A percentile compares a stretch with the other conserved stretches of the same genome.
These are phyloP conservation scores for Sugiyamaella pinicola DNA, from an alignment of 1,139 yeast species.

Conservation along the genomic window DNA sequence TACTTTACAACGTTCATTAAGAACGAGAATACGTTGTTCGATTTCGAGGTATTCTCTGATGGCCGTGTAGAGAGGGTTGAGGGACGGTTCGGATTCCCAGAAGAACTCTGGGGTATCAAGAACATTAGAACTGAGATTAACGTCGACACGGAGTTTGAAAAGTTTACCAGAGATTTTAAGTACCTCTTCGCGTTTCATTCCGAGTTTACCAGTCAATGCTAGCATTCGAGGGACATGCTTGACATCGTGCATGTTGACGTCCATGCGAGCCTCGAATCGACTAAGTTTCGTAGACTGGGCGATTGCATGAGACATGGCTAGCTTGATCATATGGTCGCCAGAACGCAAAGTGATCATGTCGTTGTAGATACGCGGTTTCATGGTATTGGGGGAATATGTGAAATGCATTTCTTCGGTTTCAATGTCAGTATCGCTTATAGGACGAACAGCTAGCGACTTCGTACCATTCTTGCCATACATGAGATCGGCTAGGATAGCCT, in stretches of 20 bases:
- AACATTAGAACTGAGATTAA: slow-evolving; percentile 84
- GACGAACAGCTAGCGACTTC: slow-evolving; percentile 59
- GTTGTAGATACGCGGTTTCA: slow-evolving; percentile 86
- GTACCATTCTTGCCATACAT: slow-evolving; percentile 52
- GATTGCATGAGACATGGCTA: slow-evolving; percentile 93
- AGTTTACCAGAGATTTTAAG: slow-evolving; percentile 85
- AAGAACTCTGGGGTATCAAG: slow-evolving; percentile 94
- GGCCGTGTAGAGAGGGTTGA: slow-evolving; percentile 88
- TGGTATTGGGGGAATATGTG: slow-evolving; percentile 78
- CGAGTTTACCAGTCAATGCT: slow-evolving; percentile 86
- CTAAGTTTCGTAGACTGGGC: slow-evolving; percentile 95
- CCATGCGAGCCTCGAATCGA: slow-evolving; percentile 88
- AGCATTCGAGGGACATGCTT: slow-evolving; percentile 84
- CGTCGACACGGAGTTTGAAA: slow-evolving; percentile 89
- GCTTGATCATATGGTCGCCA: slow-evolving; percentile 88
- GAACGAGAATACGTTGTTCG: slow-evolving; percentile 89
- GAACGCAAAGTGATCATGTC: slow-evolving; percentile 90
- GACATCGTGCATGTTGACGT: slow-evolving; percentile 77
- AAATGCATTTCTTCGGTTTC: slow-evolving; percentile 95
- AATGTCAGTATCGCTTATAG: slow-evolving; percentile 84
- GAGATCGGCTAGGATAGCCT: slow-evolving; percentile 87
- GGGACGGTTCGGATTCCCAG: slow-evolving; percentile 95
- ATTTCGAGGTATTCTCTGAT: slow-evolving; percentile 91
- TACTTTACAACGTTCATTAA: slow-evolving; percentile 91
- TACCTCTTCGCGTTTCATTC: slow-evolving; percentile 74